A percentile compares a stretch with the other conserved stretches of the same genome.
Conservation (phyloP, 148 eudicot species). For the Cornus florida region DNA sequence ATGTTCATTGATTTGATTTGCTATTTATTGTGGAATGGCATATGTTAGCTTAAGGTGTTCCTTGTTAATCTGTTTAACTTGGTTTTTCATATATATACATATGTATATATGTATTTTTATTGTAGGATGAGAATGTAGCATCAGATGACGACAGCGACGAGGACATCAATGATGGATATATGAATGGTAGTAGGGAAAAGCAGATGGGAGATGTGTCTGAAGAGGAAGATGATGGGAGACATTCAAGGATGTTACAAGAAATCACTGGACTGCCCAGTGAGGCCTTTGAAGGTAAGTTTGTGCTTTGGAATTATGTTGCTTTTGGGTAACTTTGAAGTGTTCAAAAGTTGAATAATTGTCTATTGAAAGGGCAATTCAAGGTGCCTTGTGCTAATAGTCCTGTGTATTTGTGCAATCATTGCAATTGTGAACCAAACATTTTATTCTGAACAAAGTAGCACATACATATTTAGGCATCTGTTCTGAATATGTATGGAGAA, state of each 20-base stretch:
- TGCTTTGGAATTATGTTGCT: neutral
- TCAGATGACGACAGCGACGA: constrained; percentile 67
- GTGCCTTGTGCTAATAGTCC: neutral
- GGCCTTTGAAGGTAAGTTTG: constrained; percentile 70
- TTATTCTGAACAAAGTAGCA: neutral
- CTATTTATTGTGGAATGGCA: neutral
- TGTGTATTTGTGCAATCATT: neutral
- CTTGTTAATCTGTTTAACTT: neutral
- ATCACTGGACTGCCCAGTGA: constrained; percentile 78
- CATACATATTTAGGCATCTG: too few relatives aligned
- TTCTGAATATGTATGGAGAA: neutral
- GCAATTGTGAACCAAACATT: neutral
- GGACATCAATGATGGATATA: constrained; percentile 18
- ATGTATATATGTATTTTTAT: neutral
- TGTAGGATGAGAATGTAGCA: constrained; percentile 78
- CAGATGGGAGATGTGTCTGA: constrained; percentile 22
- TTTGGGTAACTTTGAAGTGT: neutral
- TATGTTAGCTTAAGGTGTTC: neutral
- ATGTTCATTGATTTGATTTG: neutral
- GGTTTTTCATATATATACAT: neutral
- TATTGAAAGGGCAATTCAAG: neutral
- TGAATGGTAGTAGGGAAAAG: constrained; percentile 10
- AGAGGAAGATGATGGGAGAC: constrained; percentile 59
- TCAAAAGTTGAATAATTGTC: neutral
- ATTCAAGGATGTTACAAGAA: constrained; percentile 69